Base-by-base conservation (phyloP, 1,284 basidiomycete species). In the Peniophora sp. region DNA sequence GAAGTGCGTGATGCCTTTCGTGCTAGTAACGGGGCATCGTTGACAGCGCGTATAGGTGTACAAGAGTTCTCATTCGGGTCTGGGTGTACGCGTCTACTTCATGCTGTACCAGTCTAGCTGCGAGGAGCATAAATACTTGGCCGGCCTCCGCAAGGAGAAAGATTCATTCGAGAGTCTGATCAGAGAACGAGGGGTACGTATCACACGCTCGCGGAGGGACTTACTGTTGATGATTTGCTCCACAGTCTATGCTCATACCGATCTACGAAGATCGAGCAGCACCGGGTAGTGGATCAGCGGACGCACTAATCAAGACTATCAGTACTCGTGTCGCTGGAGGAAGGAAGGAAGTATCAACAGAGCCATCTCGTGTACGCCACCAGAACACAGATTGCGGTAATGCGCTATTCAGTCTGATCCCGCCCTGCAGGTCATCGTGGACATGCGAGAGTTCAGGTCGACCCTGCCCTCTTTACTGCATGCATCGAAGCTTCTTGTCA, bases 361-460 rank as follows among this genome's bases (percentile, higher is more conserved):
- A 87, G 57, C 82, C 84, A 9, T 83, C 92, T 0, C 78, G 83
- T 63, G 92, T 89, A 58, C 38, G 70, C 59, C 27, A 32, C 12
- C 5, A 5, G 6, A 12, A 32, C 24, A 9, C 17, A 25, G 9
- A 34, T 23, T 12, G 22, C 34, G n/a, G 3, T n/a, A 36, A 1
- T 47, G 16, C 12, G 24, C 47, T 3, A 11, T 22, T 6, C 23
- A n/a, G 17, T 6, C 17, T 50, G 17, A 50, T 23, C 8, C 20
- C 49, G 12, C 43, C 50, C 17, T 23, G 0, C 56, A 94, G 90
- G 85, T 99, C 52, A 85, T 99, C 50, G 94, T 98, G 12, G 97
- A 98, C 65, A 89, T 97, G 79, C 83, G 96, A 59, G 96, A 99
- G 65, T 97, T 99, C 65, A 78, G 95, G 20, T 97, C 95, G 0